Conservation (phyloP, 1,284 basidiomycete species). For the Pisolithus thermaeus region DNA sequence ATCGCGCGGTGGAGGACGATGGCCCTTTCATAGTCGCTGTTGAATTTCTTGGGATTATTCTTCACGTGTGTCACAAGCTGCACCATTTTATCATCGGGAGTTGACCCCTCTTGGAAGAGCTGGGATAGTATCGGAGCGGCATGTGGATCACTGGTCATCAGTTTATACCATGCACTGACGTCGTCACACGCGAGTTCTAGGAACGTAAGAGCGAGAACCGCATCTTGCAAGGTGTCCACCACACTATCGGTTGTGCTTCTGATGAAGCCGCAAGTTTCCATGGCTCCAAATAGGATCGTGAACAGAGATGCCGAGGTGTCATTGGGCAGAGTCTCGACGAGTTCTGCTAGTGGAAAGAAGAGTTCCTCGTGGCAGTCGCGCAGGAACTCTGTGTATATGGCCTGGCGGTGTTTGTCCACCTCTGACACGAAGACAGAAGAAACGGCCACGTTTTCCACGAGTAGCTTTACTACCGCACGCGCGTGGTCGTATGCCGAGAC, state of each 20-base stretch:
- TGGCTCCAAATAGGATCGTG: neutral
- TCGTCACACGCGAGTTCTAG: neutral
- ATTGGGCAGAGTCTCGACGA: neutral
- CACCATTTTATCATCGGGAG: neutral
- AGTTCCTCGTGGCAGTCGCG: neutral
- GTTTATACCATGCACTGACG: constrained; percentile 1
- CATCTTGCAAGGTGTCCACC: constrained; percentile 4
- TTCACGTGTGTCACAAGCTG: neutral
- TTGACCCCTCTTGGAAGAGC: neutral
- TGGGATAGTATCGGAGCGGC: neutral
- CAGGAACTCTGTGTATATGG: neutral
- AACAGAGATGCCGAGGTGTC: constrained; percentile 3
- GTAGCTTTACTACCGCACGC: neutral
- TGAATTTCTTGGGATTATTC: neutral
- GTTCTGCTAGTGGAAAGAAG: too few relatives aligned
- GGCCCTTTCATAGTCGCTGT: constrained; percentile 1
- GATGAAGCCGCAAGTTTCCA: neutral
- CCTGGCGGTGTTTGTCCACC: neutral
- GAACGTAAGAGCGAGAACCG: constrained; percentile 4
- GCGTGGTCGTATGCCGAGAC: constrained; percentile 6
- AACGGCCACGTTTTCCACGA: neutral
- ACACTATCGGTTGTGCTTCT: neutral
- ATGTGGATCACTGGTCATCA: neutral
- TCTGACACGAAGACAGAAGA: constrained; percentile 1
- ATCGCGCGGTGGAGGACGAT: neutral